Percentiles rank a stretch among this genome's conserved stretches.
These are phyloP conservation scores for Gynandropsis gynandra DNA, from an alignment of 345 rosid genomes.

Conservation along the genomic window DNA sequence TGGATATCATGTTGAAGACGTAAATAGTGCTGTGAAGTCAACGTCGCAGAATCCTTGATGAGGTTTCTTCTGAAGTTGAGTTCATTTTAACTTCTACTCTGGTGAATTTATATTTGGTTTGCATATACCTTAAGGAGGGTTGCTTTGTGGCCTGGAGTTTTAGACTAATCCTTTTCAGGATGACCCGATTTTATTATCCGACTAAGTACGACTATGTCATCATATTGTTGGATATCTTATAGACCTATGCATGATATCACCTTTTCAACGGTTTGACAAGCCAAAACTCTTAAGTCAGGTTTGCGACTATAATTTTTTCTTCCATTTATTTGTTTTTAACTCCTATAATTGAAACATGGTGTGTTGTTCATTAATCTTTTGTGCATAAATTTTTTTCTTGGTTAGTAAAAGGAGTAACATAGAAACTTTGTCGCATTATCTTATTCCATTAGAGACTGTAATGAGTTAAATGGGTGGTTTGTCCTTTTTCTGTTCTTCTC, in stretches of 20 bases:
- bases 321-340: no score
- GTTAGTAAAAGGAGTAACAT: no score
- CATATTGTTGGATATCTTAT: no score
- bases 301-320: slow-evolving; percentile 20
- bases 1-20: slow-evolving; percentile 20
- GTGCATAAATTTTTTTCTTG: neutral
- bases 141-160: slow-evolving; percentile 10
- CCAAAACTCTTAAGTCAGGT: slow-evolving; percentile 95
- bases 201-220: no score
- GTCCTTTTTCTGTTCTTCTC: no score
- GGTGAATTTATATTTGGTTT: slow-evolving; percentile 1
- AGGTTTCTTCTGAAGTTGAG: no score
- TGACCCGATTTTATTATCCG: no score
- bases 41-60: slow-evolving; percentile 24
- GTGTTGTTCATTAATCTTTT: neutral
- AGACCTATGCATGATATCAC: no score
- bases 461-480: no score
- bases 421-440: no score
- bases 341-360: neutral
- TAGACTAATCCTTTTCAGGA: slow-evolving; percentile 7
- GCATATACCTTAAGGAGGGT: neutral
- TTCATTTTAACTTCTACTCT: neutral
- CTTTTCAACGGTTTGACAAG: slow-evolving; percentile 83
- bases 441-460: no score
- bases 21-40: slow-evolving; percentile 27